A percentile compares a stretch with the other conserved stretches of the same genome.
Evolutionary conservation across 1,139 yeast species (phyloP).

Genomic region (Debaryomycetaceae sp.): DNA sequence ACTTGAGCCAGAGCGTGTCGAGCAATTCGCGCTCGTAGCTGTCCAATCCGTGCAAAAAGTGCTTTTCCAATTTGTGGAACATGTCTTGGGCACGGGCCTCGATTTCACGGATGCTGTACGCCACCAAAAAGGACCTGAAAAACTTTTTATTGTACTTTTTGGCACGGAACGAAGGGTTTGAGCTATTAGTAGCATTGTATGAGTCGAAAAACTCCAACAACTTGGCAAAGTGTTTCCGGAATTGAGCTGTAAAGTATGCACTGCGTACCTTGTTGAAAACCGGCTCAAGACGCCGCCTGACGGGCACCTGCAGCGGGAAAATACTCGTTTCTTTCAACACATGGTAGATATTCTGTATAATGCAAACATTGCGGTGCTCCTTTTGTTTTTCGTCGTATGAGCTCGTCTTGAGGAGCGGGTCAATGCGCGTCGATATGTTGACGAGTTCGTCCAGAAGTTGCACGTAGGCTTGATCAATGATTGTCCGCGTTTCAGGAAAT

Average conservation of each 20-base stretch:
- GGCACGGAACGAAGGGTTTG: slow-evolving; percentile 34
- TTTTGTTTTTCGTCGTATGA: slow-evolving; percentile 48
- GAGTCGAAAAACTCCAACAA: slow-evolving; percentile 56
- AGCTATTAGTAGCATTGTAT: slow-evolving; percentile 42
- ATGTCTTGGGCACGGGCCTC: slow-evolving; percentile 44
- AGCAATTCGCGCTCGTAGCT: slow-evolving; percentile 38
- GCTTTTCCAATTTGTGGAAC: slow-evolving; percentile 46
- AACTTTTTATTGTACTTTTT: slow-evolving; percentile 55
- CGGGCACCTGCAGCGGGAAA: slow-evolving; percentile 18
- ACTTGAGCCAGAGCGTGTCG: slow-evolving; percentile 32
- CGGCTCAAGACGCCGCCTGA: slow-evolving; percentile 32
- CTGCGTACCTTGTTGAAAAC: slow-evolving; percentile 39
- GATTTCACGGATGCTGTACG: slow-evolving; percentile 51
- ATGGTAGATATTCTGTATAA: slow-evolving; percentile 54
- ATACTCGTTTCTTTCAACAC: slow-evolving; percentile 39
- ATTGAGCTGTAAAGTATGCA: slow-evolving; percentile 36
- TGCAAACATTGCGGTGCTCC: slow-evolving; percentile 45
- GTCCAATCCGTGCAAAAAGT: slow-evolving; percentile 36
- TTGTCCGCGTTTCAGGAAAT: slow-evolving; percentile 15
- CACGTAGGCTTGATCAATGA: slow-evolving; percentile 33
- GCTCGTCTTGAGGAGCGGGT: slow-evolving; percentile 33
- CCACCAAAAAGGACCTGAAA: slow-evolving; percentile 43
- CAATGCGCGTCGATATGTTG: slow-evolving; percentile 28
- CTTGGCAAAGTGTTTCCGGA: slow-evolving; percentile 43
- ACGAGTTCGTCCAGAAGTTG: slow-evolving; percentile 24